Conservation (phyloP, 305 asterid species). For the Solanum hybrid region DNA sequence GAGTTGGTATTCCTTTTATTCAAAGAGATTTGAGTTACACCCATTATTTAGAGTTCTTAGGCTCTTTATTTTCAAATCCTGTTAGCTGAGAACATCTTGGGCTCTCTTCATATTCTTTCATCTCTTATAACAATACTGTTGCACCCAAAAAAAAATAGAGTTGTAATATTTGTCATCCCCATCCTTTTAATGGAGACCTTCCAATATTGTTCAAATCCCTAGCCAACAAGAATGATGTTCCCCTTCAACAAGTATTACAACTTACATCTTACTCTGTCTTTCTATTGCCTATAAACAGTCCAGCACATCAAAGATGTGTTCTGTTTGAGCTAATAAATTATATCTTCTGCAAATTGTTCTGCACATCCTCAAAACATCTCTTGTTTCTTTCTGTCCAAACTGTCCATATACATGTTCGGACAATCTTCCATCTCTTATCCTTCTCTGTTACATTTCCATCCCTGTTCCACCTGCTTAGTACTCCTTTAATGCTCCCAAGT, state of each 20-base stretch:
- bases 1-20: not conserved
- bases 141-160: not conserved
- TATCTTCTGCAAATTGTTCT: not conserved
- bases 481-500: not conserved
- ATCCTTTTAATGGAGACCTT: not conserved
- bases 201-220: not conserved
- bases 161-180: not conserved
- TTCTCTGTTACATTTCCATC: not conserved
- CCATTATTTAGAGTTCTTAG: not conserved
- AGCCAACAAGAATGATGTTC: not conserved
- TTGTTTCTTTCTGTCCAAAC: not conserved
- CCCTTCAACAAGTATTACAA: not conserved
- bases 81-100: not conserved
- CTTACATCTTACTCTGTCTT: not conserved
- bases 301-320: not conserved
- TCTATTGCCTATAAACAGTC: not conserved
- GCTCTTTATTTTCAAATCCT: not conserved
- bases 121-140: not conserved
- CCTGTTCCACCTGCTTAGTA: not conserved
- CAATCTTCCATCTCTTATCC: not conserved
- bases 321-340: not conserved
- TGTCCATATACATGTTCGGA: not conserved
- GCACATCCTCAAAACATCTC: not conserved
- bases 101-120: not conserved
- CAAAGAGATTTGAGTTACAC: not conserved